Percentiles rank a stretch among this genome's conserved stretches.
These are phyloP conservation scores for Camelina sativa DNA, from an alignment of 345 rosid genomes.

Conservation along the genomic window DNA sequence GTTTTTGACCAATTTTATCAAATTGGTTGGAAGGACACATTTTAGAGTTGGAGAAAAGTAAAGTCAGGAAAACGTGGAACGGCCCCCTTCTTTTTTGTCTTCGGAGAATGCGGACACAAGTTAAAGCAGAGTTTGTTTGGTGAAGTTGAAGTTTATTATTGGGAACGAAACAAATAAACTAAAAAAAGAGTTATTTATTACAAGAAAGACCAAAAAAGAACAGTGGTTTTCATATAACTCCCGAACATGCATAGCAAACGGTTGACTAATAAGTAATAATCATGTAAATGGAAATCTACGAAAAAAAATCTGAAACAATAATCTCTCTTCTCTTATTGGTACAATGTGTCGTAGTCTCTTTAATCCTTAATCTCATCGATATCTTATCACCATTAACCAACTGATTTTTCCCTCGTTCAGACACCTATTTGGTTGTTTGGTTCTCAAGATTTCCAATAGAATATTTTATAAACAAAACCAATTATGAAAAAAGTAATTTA, in stretches of 20 bases:
- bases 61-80: slow-evolving; percentile 23
- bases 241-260: not conserved
- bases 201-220: not conserved
- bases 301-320: too few species aligned
- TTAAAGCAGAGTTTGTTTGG: slow-evolving; percentile 18
- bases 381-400: too few species aligned
- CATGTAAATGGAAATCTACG: too few species aligned
- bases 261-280: not conserved
- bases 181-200: not conserved
- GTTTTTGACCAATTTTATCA: too few species aligned
- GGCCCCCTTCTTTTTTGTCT: slow-evolving; percentile 12
- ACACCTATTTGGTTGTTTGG: too few species aligned
- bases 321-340: too few species aligned
- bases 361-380: too few species aligned
- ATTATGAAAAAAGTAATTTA: not conserved
- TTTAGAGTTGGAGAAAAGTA: not conserved
- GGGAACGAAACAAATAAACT: slow-evolving; percentile 9
- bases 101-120: slow-evolving; percentile 7
- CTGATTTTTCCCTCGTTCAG: too few species aligned
- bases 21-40: not conserved
- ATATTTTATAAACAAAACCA: too few species aligned
- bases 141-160: not conserved
- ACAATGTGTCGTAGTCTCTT: too few species aligned
- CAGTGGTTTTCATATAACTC: not conserved
- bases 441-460: too few species aligned